Percentiles rank a stretch among this genome's conserved stretches.
Conservation (phyloP, 2,329 filamentous ascomycete genomes). For the Fusarium tuaranense region DNA sequence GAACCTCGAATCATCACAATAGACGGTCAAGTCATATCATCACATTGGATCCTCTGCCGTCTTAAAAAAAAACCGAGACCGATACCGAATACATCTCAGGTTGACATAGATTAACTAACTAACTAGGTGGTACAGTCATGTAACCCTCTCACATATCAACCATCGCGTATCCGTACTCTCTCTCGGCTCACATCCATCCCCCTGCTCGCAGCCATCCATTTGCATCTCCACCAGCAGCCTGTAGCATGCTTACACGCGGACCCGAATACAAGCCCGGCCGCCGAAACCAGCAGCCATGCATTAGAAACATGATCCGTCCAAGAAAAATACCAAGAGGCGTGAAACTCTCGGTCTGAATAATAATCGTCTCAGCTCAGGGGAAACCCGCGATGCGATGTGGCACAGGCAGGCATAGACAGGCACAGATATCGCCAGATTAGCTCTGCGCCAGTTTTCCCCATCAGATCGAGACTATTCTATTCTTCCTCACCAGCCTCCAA, state of each 20-base stretch:
- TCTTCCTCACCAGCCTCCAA: constrained; percentile 6
- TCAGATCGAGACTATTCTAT: constrained; percentile 6
- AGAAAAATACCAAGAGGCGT: constrained; percentile 22
- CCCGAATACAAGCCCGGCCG: constrained; percentile 22
- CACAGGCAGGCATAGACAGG: not conserved
- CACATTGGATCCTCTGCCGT: not conserved
- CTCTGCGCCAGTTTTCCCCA: not conserved
- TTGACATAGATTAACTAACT: constrained; percentile 20
- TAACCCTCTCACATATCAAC: constrained; percentile 13
- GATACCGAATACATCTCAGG: not conserved
- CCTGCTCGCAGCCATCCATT: constrained; percentile 5
- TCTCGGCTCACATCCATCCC: constrained; percentile 3
- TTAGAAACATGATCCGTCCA: constrained; percentile 28
- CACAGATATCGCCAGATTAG: constrained; percentile 3
- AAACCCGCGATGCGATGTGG: not conserved
- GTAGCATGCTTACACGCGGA: constrained; percentile 11
- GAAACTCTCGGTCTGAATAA: not conserved
- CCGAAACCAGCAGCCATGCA: constrained; percentile 34
- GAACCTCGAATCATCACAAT: not conserved
- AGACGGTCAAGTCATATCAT: not conserved
- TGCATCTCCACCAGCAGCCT: not conserved
- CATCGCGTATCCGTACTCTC: constrained; percentile 16
- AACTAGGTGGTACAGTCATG: constrained; percentile 6
- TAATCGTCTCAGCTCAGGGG: not conserved
- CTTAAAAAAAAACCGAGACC: not conserved